Evolutionary conservation across 495 filamentous ascomycete species (phyloP).

Genomic region (Bombardia bombarda): DNA sequence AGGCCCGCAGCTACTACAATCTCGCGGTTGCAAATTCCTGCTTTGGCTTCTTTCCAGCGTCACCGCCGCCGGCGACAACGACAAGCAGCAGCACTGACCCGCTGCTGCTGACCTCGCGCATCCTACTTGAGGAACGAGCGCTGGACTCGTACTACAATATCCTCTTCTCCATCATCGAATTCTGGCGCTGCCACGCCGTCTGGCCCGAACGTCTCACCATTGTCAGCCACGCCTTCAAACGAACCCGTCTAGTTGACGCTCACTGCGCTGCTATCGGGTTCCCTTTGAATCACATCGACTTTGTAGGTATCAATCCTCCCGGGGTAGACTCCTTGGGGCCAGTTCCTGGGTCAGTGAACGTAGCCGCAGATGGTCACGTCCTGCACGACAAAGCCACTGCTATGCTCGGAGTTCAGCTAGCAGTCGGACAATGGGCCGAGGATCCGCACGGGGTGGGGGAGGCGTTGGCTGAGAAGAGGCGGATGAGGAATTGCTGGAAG

Average conservation of each 20-base stretch:
- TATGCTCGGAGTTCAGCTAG: constrained; percentile 31
- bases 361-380: constrained; percentile 6
- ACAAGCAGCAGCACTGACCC: not conserved
- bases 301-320: constrained; percentile 65
- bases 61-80: too few relatives aligned
- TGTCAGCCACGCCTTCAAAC: constrained; percentile 71
- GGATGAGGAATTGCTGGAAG: constrained; percentile 40
- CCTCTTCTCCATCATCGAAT: constrained; percentile 58
- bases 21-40: constrained; percentile 33
- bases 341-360: not conserved
- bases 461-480: constrained; percentile 39
- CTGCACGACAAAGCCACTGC: constrained; percentile 22
- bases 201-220: constrained; percentile 55
- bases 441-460: constrained; percentile 42
- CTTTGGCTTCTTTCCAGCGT: constrained; percentile 29
- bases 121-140: constrained; percentile 54
- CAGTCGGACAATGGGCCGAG: constrained; percentile 36
- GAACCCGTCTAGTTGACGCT: constrained; percentile 52
- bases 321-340: constrained; percentile 19
- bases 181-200: constrained; percentile 36
- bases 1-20: constrained; percentile 60
- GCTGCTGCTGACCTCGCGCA: constrained; percentile 10
- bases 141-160: constrained; percentile 78
- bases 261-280: constrained; percentile 59
- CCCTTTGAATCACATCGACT: constrained; percentile 34